Evolutionary conservation across 225 moss, liverwort and hornwort species (phyloP).

Genomic region (Pleurozium schreberi): DNA sequence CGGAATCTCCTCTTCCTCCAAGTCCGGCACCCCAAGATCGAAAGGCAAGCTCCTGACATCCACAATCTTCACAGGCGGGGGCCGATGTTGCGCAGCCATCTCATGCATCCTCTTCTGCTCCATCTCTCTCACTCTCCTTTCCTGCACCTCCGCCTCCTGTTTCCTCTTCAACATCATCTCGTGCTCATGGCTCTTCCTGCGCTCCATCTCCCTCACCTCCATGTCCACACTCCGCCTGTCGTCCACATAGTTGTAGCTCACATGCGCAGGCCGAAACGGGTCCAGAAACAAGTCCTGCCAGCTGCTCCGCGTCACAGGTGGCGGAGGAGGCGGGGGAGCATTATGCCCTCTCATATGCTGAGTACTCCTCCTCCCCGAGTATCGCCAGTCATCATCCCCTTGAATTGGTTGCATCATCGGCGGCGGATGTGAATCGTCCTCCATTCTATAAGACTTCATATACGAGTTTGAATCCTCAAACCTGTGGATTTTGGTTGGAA

Average conservation of each 20-base stretch:
- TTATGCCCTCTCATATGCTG: background rate
- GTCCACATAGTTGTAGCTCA: slow-evolving; percentile 34
- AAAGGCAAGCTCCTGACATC: background rate
- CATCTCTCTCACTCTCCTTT: slow-evolving; percentile 6
- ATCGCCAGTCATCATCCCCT: slow-evolving; percentile 29
- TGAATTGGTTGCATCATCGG: slow-evolving; percentile 23
- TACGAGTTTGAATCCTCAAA: slow-evolving; percentile 21
- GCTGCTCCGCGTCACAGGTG: slow-evolving; percentile 22
- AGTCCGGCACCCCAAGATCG: slow-evolving; percentile 20
- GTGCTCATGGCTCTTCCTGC: background rate
- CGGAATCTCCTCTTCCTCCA: slow-evolving; percentile 30
- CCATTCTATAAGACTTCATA: slow-evolving; percentile 20
- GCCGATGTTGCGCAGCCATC: background rate
- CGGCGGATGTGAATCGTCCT: slow-evolving; percentile 20
- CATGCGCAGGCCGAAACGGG: slow-evolving; percentile 40
- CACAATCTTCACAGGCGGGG: slow-evolving; percentile 8
- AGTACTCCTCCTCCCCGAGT: background rate
- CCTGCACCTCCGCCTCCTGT: slow-evolving; percentile 7
- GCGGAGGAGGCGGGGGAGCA: slow-evolving; percentile 44
- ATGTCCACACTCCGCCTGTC: slow-evolving; percentile 10
- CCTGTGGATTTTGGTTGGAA: slow-evolving; percentile 12
- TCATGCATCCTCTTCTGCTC: slow-evolving; percentile 12
- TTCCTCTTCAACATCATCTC: slow-evolving; percentile 7
- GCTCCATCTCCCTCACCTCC: slow-evolving; percentile 1
- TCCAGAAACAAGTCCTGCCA: slow-evolving; percentile 51